These are phyloP conservation scores for Vaccinium macrocarpon DNA, from an alignment of 148 eudicot genomes.

Conservation along the genomic window DNA sequence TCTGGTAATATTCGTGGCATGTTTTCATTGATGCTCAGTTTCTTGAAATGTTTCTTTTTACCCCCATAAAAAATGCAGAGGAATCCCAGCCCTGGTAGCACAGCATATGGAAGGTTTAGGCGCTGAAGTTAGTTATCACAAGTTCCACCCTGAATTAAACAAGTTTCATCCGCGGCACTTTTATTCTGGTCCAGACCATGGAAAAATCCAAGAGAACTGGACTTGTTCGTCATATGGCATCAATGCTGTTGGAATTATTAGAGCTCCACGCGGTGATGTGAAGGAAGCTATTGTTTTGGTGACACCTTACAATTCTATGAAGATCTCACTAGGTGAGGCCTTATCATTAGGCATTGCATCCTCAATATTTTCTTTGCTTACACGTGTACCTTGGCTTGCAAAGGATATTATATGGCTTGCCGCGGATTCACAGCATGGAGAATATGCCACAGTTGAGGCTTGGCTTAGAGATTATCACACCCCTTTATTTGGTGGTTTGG, in stretches of 20 bases:
- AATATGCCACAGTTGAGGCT: slow-evolving; percentile 69
- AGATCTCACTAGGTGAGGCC: slow-evolving; percentile 53
- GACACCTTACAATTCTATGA: slow-evolving; percentile 80
- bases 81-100: slow-evolving; percentile 56
- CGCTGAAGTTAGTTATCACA: slow-evolving; percentile 81
- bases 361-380: slow-evolving; percentile 70
- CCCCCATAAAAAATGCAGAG: slow-evolving; percentile 39
- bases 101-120: slow-evolving; percentile 61
- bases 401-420: slow-evolving; percentile 98
- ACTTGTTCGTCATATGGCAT: slow-evolving; percentile 53
- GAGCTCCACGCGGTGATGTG: slow-evolving; percentile 99
- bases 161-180: slow-evolving; percentile 80
- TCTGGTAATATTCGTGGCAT: neutral
- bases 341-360: slow-evolving; percentile 71
- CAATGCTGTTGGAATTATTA: slow-evolving; percentile 76
- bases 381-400: slow-evolving; percentile 85
- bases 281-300: slow-evolving; percentile 93
- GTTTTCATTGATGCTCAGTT: slow-evolving; percentile 2
- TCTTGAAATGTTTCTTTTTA: neutral
- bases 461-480: slow-evolving; percentile 84
- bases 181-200: slow-evolving; percentile 57
- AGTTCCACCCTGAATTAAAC: slow-evolving; percentile 49
- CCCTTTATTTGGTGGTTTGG: slow-evolving; percentile 50
- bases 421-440: slow-evolving; percentile 88
- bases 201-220: slow-evolving; percentile 45